Base-by-base conservation (phyloP, 768 basidiomycete species). In the Auriculariales sp. region DNA sequence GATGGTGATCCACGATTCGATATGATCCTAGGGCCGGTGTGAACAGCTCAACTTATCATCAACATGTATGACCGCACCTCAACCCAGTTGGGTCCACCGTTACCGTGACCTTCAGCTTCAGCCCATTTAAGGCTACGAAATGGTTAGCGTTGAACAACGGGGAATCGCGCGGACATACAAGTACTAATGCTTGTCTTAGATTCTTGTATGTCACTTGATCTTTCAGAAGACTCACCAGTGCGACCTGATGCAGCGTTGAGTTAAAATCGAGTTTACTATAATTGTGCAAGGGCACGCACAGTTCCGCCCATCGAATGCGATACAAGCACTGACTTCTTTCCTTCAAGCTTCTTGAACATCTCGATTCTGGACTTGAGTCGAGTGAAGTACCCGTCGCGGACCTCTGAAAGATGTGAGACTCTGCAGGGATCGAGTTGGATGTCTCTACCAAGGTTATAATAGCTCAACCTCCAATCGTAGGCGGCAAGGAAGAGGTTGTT, bases 381-480 rank as follows among this genome's bases (percentile, higher is more conserved):
- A 1, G 86, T 88, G 60, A 91, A 91, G 62, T 92, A 93, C 1
- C 83, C 81, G 59, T 93, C 91, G 15, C 91, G 78, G 55, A 82
- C 82, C 66, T 99, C 91, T n/a, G n/a, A n/a, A n/a, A n/a, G n/a
- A n/a, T n/a, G n/a, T n/a, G n/a, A n/a, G n/a, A n/a, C n/a, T n/a
- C n/a, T n/a, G n/a, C n/a, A n/a, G n/a, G n/a, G n/a, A n/a, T n/a
- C n/a, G n/a, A n/a, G n/a, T n/a, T n/a, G n/a, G n/a, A n/a, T n/a
- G n/a, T n/a, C n/a, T n/a, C n/a, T n/a, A n/a, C n/a, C n/a, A 2
- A 97, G 77, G 61, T 99, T 98, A 63, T 77, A 82, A 62, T 78
- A 89, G 12, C 86, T 87, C 29, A 88, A 60, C 33, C 85, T 74
- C 94, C 92, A 97, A 57, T 95, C 92, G 58, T 95, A 95, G 12